Conservation (phyloP, 2,329 filamentous ascomycete species). For the Dothiorella sarmentorum region DNA sequence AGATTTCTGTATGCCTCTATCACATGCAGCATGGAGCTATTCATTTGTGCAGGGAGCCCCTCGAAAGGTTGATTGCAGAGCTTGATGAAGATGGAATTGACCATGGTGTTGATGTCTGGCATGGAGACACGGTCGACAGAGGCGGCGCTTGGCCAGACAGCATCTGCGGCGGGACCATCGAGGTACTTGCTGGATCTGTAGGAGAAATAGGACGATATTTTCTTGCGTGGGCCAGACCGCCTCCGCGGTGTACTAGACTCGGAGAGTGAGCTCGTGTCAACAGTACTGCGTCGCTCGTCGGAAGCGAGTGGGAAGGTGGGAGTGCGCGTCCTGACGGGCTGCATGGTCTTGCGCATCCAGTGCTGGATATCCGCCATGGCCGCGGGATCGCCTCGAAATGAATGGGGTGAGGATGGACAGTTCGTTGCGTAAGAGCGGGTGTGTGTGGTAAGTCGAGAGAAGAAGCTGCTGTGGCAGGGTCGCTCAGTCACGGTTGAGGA, state of each 20-base stretch:
- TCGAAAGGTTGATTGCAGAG: slow-evolving; percentile 13
- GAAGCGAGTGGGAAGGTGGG: not conserved
- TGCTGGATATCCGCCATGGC: slow-evolving; percentile 9
- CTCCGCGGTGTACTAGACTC: slow-evolving; percentile 4
- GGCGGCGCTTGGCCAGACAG: slow-evolving; percentile 67
- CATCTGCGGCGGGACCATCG: slow-evolving; percentile 69
- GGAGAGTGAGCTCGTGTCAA: slow-evolving; percentile 2
- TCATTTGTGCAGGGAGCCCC: slow-evolving; percentile 3
- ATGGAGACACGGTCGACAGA: slow-evolving; percentile 33
- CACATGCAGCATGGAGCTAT: not conserved
- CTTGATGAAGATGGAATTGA: slow-evolving; percentile 10
- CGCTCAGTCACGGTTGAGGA: too few species aligned
- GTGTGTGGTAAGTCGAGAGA: not conserved
- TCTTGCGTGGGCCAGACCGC: slow-evolving; percentile 7
- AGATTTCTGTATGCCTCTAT: slow-evolving; percentile 6
- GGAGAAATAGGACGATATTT: slow-evolving; percentile 15
- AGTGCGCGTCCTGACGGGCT: slow-evolving; percentile 1
- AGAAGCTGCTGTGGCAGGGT: not conserved
- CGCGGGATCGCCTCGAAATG: not conserved
- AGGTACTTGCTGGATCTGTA: slow-evolving; percentile 45
- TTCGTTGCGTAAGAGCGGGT: not conserved
- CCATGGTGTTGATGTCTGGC: not conserved
- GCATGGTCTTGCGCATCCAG: slow-evolving; percentile 16
- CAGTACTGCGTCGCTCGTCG: not conserved
- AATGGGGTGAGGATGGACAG: not conserved